Evolutionary conservation across 768 basidiomycete species (phyloP).

Genomic region (Tylopilus rubrobrunneus): DNA sequence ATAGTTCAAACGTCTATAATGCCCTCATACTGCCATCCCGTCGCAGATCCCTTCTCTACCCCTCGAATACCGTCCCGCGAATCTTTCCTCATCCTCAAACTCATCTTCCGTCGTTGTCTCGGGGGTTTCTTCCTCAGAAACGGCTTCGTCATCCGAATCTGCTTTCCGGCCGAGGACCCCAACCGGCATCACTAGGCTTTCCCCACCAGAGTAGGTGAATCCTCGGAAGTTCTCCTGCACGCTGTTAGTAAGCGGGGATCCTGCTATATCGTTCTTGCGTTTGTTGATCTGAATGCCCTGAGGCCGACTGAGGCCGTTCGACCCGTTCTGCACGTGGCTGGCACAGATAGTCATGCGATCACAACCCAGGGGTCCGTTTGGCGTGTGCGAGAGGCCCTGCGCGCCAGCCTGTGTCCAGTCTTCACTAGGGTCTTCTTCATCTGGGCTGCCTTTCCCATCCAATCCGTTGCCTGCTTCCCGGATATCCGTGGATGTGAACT

Average conservation of each 20-base stretch:
- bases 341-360: slow-evolving; percentile 33
- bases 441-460: slow-evolving; percentile 41
- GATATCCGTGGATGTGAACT: slow-evolving; percentile 93
- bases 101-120: slow-evolving; percentile 72
- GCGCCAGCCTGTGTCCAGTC: slow-evolving; percentile 42
- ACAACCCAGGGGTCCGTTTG: slow-evolving; percentile 75
- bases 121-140: slow-evolving; percentile 47
- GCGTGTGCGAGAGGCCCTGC: slow-evolving; percentile 46
- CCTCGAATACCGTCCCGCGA: slow-evolving; percentile 69
- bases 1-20: slow-evolving; percentile 7
- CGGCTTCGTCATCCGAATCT: slow-evolving; percentile 36
- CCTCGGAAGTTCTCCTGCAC: slow-evolving; percentile 97
- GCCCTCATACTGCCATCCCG: slow-evolving; percentile 30
- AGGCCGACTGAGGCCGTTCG: slow-evolving; percentile 15
- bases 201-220: slow-evolving; percentile 83
- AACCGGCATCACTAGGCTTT: slow-evolving; percentile 52
- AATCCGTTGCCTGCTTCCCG: slow-evolving; percentile 59
- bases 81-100: slow-evolving; percentile 58
- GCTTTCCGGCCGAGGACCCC: slow-evolving; percentile 34
- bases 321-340: slow-evolving; percentile 12
- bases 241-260: slow-evolving; percentile 79
- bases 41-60: slow-evolving; percentile 43
- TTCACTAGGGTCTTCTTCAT: slow-evolving; percentile 67
- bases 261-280: slow-evolving; percentile 42
- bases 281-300: slow-evolving; percentile 51